Base-by-base conservation (phyloP, 1,284 basidiomycete species). In the Ganoderma lucidum region DNA sequence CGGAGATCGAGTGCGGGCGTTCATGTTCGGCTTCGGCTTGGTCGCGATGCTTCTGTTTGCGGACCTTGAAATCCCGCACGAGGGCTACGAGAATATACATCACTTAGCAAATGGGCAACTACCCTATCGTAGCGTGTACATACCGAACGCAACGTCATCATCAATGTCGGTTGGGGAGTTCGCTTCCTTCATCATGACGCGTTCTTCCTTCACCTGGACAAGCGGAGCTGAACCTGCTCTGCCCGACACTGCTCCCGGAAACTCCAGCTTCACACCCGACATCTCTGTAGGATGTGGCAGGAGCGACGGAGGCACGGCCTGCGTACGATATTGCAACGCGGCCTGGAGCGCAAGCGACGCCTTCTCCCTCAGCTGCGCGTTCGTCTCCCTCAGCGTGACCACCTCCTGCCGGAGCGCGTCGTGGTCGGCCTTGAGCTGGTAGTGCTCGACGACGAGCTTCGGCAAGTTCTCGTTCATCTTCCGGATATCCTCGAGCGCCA, bases 291-390 rank as follows among this genome's bases (percentile, higher is more conserved):
- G 3, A 12, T 51, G 23, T 10, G 3, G 48, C 48, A 51, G 23
- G 48, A 51, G 48, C 48, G 23, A 23, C 23, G 23, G 48, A 9
- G 48, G 48, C 2, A 59, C 19, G 37, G 23, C 56, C 30, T 53
- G 23, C 35, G 19, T 6, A 12, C 15, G 53, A 41, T 14, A 32
- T 2, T 3, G 23, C 17, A 39, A 30, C 44, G 17, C 8, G 2
- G 2, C 19, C 12, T 39, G 15, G 19, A 51, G 48, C 53, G n/a
- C 3, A 14, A 30, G 14, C 23, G 6, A 10, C 61, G 28, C 19
- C 67, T 69, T 70, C 60, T 69, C 67, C 42, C 65, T 65, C 41
- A 73, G 44, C 62, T 55, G 39, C 56, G 41, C 65, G 42, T 68
- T 72, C 63, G 63, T 68, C 62, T 64, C 72, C 48, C 55, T 63